Conservation (phyloP, 805 yeast genomes). For the Nakazawaea holstii region DNA sequence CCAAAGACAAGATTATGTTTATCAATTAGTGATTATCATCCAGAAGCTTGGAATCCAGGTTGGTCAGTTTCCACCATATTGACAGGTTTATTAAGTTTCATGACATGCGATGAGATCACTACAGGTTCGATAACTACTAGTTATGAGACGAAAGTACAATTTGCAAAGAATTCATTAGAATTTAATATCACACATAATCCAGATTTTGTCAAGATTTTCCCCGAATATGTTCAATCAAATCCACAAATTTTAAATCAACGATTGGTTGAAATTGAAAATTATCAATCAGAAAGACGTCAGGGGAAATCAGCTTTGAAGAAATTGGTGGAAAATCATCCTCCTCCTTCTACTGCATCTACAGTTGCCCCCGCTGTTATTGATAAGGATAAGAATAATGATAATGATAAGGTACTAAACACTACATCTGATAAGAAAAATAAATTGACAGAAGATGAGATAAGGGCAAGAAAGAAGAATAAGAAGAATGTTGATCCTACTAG, state of each 20-base stretch:
- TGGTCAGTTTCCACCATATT: constrained; percentile 91
- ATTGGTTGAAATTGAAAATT: constrained; percentile 5
- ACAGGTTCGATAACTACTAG: constrained; percentile 76
- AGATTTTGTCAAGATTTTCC: constrained; percentile 58
- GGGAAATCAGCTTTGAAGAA: background rate
- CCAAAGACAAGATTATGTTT: constrained; percentile 79
- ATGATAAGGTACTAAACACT: too few species aligned
- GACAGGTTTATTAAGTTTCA: constrained; percentile 82
- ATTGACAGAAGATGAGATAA: constrained; percentile 70
- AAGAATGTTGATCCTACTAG: background rate
- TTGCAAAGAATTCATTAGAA: constrained; percentile 54
- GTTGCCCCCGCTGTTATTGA: too few species aligned
- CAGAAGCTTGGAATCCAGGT: constrained; percentile 94
- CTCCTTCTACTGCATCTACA: background rate
- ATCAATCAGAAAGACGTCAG: constrained; percentile 1
- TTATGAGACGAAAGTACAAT: constrained; percentile 45
- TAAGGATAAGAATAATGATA: too few species aligned
- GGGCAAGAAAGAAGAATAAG: constrained; percentile 25
- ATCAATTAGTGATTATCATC: constrained; percentile 93
- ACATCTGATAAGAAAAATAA: constrained; percentile 26
- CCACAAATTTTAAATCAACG: constrained; percentile 10
- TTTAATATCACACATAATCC: constrained; percentile 56
- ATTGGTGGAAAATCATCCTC: background rate
- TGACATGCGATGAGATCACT: constrained; percentile 83
- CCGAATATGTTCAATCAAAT: constrained; percentile 54